Conservation (phyloP, 176 grass and related monocot species). For the Ensete glaucum region DNA sequence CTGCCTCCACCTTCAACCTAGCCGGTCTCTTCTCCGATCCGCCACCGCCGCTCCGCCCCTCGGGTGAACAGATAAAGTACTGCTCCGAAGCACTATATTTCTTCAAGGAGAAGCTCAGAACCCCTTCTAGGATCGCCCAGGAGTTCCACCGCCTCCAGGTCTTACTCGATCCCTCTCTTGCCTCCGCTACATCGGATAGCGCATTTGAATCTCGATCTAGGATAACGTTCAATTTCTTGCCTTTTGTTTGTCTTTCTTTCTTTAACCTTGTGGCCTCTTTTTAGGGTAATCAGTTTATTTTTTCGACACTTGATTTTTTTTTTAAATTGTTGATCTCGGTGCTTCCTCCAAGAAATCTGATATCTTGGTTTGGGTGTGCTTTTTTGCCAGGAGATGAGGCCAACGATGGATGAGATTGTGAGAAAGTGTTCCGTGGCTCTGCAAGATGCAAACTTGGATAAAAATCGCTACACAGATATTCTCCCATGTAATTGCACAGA, state of each 20-base stretch:
- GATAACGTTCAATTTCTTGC: too few relatives aligned
- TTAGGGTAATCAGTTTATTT: too few relatives aligned
- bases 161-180: background rate
- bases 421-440: slow-evolving; percentile 44
- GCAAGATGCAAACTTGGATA: slow-evolving; percentile 41
- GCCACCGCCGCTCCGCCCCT: slow-evolving; percentile 14
- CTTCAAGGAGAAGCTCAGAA: slow-evolving; percentile 43
- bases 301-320: too few relatives aligned
- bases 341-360: background rate
- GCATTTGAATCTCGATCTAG: background rate
- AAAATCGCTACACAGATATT: slow-evolving; percentile 83
- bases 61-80: slow-evolving; percentile 22
- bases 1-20: slow-evolving; percentile 13
- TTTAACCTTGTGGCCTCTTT: too few relatives aligned
- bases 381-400: slow-evolving; percentile 27
- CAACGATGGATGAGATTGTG: slow-evolving; percentile 31
- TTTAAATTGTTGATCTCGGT: too few relatives aligned
- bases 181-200: too few relatives aligned
- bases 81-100: slow-evolving; percentile 43
- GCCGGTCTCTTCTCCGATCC: slow-evolving; percentile 7
- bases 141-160: slow-evolving; percentile 62
- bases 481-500: slow-evolving; percentile 48
- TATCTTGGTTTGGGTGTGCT: background rate
- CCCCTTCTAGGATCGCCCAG: slow-evolving; percentile 19
- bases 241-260: too few relatives aligned